phyloP scores from a whole-genome alignment of 176 grass and related monocot species.

The Zoysia japonica region DNA sequence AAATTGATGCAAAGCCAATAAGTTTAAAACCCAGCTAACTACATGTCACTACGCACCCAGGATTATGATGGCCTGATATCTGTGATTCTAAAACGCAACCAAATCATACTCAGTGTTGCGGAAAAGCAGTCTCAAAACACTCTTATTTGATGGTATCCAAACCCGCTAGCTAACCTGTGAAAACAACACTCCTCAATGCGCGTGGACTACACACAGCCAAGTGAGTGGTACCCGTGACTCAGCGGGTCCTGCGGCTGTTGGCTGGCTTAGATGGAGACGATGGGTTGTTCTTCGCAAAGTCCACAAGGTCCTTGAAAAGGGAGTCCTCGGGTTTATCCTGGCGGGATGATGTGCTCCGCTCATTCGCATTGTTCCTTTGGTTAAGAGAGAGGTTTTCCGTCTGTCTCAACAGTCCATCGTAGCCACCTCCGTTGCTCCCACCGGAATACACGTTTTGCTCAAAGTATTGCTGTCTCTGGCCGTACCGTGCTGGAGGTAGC shows the following conservation, averaged over 20 bases:
- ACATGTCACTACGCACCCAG: constrained; percentile 19
- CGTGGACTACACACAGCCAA: not conserved
- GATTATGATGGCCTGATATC: constrained; percentile 38
- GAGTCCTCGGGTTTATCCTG: constrained; percentile 78
- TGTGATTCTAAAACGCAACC: constrained; percentile 38
- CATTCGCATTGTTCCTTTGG: constrained; percentile 38
- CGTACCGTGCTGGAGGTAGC: constrained; percentile 76
- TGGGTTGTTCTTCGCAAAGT: constrained; percentile 72
- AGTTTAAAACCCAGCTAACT: constrained; percentile 19
- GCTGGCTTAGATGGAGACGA: constrained; percentile 74
- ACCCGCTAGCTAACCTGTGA: constrained; percentile 24
- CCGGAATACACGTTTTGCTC: constrained; percentile 49
- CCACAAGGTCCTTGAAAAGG: constrained; percentile 91
- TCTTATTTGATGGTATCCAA: constrained; percentile 51
- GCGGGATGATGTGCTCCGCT: constrained; percentile 32
- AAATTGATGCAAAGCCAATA: constrained; percentile 1
- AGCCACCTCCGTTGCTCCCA: constrained; percentile 50
- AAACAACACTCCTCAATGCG: constrained; percentile 26
- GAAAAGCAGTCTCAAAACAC: constrained; percentile 5
- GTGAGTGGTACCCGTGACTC: constrained; percentile 18
- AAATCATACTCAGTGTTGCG: constrained; percentile 23
- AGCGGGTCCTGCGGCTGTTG: constrained; percentile 82
- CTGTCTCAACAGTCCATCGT: constrained; percentile 46
- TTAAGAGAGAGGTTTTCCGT: constrained; percentile 59
- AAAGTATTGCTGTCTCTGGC: constrained; percentile 88